Percentiles rank a stretch among this genome's conserved stretches.
Evolutionary conservation across 441 rosid species (phyloP).

Genomic region (Corymbia citriodora): DNA sequence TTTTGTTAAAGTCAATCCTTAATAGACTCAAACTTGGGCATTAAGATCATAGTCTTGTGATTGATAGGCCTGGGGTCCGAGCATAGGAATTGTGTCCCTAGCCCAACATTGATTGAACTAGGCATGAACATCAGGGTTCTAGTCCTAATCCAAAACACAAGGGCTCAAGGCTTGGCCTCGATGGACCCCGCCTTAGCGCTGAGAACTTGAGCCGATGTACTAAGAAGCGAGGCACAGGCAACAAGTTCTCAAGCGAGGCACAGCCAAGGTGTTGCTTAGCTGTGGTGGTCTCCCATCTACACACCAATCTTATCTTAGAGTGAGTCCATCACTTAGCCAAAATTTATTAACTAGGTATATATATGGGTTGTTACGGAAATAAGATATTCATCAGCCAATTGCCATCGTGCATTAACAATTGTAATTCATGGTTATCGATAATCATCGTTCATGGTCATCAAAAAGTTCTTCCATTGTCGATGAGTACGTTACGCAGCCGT

Average conservation of each 20-base stretch:
- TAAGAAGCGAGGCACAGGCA: too few relatives aligned
- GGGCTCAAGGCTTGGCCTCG: not conserved
- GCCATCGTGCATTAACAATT: not conserved
- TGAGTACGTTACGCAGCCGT: not conserved
- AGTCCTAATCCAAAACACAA: fast-evolving
- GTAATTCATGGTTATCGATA: not conserved
- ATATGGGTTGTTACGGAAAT: not conserved
- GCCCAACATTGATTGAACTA: fast-evolving
- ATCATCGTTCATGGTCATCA: not conserved
- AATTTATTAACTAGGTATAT: not conserved
- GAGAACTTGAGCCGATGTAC: fast-evolving
- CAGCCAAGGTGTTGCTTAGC: not conserved
- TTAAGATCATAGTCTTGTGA: not conserved
- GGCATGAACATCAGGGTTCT: not conserved
- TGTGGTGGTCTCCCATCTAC: fast-evolving
- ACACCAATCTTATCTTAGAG: not conserved
- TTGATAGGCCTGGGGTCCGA: not conserved
- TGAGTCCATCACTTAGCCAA: not conserved
- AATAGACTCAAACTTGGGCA: not conserved
- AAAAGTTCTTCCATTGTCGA: not conserved
- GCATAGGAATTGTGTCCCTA: not conserved
- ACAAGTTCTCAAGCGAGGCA: not conserved
- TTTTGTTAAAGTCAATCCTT: not conserved
- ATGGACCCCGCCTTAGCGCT: fast-evolving
- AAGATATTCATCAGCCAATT: not conserved